phyloP scores from a whole-genome alignment of 2,329 filamentous ascomycete species.

The Fusarium luffae region DNA sequence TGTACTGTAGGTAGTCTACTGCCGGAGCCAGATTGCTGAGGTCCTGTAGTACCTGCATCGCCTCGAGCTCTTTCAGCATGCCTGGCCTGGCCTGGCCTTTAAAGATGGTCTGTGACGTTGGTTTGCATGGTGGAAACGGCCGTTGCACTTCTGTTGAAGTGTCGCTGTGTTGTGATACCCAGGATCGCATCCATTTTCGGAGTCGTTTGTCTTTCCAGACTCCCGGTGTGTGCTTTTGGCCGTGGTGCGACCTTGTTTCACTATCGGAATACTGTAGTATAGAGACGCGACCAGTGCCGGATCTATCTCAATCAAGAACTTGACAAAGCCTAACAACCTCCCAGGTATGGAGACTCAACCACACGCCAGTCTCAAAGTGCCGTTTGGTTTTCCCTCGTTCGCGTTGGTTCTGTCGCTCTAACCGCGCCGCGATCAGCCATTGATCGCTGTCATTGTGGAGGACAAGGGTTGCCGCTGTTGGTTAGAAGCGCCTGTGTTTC shows the following conservation, averaged over 20 bases:
- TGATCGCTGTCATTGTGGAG: slow-evolving; percentile 35
- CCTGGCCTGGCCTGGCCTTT: slow-evolving; percentile 8
- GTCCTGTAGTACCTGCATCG: slow-evolving; percentile 10
- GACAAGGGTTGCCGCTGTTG: slow-evolving; percentile 34
- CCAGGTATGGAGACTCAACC: slow-evolving; percentile 17
- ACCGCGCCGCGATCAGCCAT: slow-evolving; percentile 31
- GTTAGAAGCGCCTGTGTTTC: slow-evolving; percentile 42
- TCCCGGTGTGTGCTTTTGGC: slow-evolving; percentile 35
- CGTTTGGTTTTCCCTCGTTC: slow-evolving; percentile 23
- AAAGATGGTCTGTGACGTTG: slow-evolving; percentile 32
- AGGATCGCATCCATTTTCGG: slow-evolving; percentile 19
- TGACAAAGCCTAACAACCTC: slow-evolving; percentile 2
- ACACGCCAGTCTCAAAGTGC: slow-evolving; percentile 13
- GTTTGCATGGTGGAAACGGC: slow-evolving; percentile 20
- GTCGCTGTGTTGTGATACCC: slow-evolving; percentile 26
- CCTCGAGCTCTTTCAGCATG: slow-evolving; percentile 5
- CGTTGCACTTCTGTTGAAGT: slow-evolving; percentile 3
- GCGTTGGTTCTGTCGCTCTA: slow-evolving; percentile 34
- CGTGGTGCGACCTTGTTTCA: slow-evolving; percentile 16
- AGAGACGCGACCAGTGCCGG: background rate
- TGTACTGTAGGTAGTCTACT: background rate
- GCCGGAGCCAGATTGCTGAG: background rate
- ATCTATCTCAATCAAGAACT: background rate
- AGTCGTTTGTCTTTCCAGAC: slow-evolving; percentile 35
- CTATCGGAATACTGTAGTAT: background rate